A percentile compares a stretch with the other conserved stretches of the same genome.
These are phyloP conservation scores for Graphilbum sp. DNA, from an alignment of 2,329 filamentous ascomycete genomes.

Conservation along the genomic window DNA sequence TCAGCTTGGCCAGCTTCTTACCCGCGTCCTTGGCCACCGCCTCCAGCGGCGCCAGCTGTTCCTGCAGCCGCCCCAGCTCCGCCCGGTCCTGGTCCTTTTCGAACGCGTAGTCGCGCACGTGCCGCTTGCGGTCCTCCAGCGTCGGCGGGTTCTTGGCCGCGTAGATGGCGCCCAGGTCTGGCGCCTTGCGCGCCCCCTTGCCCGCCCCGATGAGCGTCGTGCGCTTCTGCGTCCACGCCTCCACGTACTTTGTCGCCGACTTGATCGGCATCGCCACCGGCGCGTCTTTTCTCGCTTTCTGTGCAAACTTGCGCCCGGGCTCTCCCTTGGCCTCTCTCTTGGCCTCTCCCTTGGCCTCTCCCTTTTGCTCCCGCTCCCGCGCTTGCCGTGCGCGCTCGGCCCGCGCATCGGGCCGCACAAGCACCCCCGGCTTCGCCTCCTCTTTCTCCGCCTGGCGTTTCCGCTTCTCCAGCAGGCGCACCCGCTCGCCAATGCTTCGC, in stretches of 20 bases:
- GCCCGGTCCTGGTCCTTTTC: slow-evolving; percentile 68
- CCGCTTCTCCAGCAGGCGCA: neutral
- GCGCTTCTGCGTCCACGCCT: slow-evolving; percentile 26
- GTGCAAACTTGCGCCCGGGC: slow-evolving; percentile 11
- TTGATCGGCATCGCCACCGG: slow-evolving; percentile 72
- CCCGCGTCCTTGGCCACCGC: slow-evolving; percentile 6
- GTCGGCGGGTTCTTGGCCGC: slow-evolving; percentile 18
- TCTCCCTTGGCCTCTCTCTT: neutral
- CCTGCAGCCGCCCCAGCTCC: slow-evolving; percentile 65
- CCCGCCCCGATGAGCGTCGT: slow-evolving; percentile 5
- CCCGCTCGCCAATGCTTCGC: neutral
- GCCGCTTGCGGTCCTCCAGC: slow-evolving; percentile 30
- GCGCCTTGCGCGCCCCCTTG: slow-evolving; percentile 40
- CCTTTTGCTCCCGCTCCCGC: neutral
- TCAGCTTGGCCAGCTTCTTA: slow-evolving; percentile 7
- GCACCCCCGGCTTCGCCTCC: neutral
- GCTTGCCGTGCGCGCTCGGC: neutral
- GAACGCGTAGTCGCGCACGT: slow-evolving; percentile 66
- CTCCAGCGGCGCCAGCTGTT: slow-evolving; percentile 48
- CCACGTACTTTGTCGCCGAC: slow-evolving; percentile 64
- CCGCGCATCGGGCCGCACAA: neutral
- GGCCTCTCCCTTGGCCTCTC: neutral
- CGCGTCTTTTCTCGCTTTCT: slow-evolving; percentile 62
- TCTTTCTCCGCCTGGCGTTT: neutral
- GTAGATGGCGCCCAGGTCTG: slow-evolving; percentile 31